Conservation (phyloP, 1,139 yeast species). For the Hansenula sp. region DNA sequence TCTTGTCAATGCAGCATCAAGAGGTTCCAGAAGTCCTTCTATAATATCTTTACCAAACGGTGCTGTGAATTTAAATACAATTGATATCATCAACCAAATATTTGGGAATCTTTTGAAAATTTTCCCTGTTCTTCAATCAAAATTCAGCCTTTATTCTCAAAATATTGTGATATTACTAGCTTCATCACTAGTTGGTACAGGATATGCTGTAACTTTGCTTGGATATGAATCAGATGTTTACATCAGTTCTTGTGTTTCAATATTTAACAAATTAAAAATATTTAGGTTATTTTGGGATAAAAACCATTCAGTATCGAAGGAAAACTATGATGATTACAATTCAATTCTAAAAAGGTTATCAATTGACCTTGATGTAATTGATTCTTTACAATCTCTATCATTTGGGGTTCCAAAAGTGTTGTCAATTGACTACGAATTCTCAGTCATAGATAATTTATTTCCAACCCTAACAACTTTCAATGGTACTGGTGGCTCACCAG, state of each 20-base stretch:
- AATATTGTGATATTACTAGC: slow-evolving; percentile 35
- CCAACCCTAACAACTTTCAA: slow-evolving; percentile 16
- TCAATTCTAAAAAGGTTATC: slow-evolving; percentile 46
- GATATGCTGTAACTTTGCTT: slow-evolving; percentile 47
- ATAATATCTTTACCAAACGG: slow-evolving; percentile 9
- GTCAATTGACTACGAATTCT: slow-evolving; percentile 19
- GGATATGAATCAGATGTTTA: slow-evolving; percentile 16
- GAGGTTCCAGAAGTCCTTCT: slow-evolving; percentile 9
- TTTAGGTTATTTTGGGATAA: slow-evolving; percentile 30
- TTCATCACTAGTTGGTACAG: slow-evolving; percentile 45
- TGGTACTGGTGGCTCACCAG: too few species aligned
- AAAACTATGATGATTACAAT: slow-evolving; percentile 34
- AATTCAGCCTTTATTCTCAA: slow-evolving; percentile 24
- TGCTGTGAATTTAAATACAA: slow-evolving; percentile 1
- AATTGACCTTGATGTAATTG: slow-evolving; percentile 45
- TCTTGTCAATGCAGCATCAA: slow-evolving; percentile 37
- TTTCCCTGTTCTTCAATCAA: slow-evolving; percentile 7
- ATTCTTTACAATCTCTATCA: slow-evolving; percentile 49
- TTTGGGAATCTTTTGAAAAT: slow-evolving; percentile 1
- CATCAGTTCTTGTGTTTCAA: slow-evolving; percentile 34
- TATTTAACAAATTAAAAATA: slow-evolving; percentile 57
- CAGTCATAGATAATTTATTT: slow-evolving; percentile 18
- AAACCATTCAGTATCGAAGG: slow-evolving; percentile 6
- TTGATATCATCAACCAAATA: background rate
- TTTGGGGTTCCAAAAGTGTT: slow-evolving; percentile 51